Conservation (phyloP, 805 yeast genomes). For the Saccharomycopsis sp. region DNA sequence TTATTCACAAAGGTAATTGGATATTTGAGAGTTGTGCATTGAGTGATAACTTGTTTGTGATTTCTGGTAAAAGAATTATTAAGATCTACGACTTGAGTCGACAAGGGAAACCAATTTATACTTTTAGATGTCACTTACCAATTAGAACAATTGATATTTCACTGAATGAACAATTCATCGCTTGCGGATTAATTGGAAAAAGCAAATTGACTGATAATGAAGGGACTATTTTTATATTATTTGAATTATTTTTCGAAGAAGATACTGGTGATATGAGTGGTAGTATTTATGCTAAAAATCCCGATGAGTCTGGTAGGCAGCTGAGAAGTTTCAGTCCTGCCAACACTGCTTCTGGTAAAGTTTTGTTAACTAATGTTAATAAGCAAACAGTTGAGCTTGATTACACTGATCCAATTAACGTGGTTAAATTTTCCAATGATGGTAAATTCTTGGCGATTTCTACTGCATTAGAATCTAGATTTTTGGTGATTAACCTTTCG, state of each 20-base stretch:
- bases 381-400: slow-evolving; percentile 67
- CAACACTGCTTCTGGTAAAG: no score
- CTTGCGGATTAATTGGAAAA: slow-evolving; percentile 77
- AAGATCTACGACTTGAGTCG: slow-evolving; percentile 53
- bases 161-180: slow-evolving; percentile 54
- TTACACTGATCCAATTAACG: slow-evolving; percentile 76
- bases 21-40: slow-evolving; percentile 19
- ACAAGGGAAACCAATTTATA: slow-evolving; percentile 58
- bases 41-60: slow-evolving; percentile 38
- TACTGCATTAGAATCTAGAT: slow-evolving; percentile 70
- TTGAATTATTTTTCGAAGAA: slow-evolving; percentile 12
- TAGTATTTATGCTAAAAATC: background rate
- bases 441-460: slow-evolving; percentile 33
- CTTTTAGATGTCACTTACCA: slow-evolving; percentile 64
- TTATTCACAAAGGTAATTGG: slow-evolving; percentile 23
- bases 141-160: slow-evolving; percentile 74
- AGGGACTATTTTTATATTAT: slow-evolving; percentile 18
- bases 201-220: slow-evolving; percentile 34
- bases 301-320: no score
- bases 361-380: slow-evolving; percentile 3
- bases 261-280: background rate
- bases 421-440: slow-evolving; percentile 64
- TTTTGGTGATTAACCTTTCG: slow-evolving; percentile 62
- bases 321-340: no score
- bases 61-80: slow-evolving; percentile 65